Conservation (phyloP, 225 moss, liverwort and hornwort species). For the Rhytidiadelphus loreus region DNA sequence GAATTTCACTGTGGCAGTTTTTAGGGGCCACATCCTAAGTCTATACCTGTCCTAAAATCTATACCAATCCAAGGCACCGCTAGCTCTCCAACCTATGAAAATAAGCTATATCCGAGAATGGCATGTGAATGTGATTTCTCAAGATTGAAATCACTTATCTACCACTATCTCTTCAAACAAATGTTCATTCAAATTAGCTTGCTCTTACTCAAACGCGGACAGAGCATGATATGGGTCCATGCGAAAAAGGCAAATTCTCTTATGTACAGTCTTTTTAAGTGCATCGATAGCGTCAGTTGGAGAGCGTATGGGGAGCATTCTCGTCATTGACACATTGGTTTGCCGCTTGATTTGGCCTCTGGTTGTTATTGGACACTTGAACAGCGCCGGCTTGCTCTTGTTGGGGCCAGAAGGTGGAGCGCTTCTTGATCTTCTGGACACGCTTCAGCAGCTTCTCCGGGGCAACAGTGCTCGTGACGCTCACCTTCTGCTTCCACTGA, state of each 20-base stretch:
- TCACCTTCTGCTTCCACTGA: slow-evolving; percentile 27
- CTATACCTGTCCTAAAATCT: too few relatives aligned
- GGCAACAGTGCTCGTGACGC: slow-evolving; percentile 4
- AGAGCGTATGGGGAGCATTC: not conserved
- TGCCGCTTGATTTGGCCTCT: not conserved
- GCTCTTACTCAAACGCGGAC: not conserved
- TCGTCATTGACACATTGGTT: not conserved
- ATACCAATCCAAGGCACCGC: too few relatives aligned
- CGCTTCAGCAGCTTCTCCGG: slow-evolving; percentile 19
- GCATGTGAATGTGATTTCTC: not conserved
- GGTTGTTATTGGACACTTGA: not conserved
- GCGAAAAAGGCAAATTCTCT: not conserved
- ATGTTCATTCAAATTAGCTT: not conserved
- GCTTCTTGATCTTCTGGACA: slow-evolving; percentile 31
- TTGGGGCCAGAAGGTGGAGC: slow-evolving; percentile 16
- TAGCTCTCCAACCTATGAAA: too few relatives aligned
- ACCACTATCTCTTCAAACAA: not conserved
- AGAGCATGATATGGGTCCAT: not conserved
- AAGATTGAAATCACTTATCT: not conserved
- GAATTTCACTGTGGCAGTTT: not conserved
- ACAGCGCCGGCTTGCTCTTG: not conserved
- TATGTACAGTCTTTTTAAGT: not conserved
- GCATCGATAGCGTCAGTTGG: not conserved
- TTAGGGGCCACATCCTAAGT: too few relatives aligned
- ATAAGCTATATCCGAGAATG: not conserved